Base-by-base conservation (phyloP, 768 basidiomycete species). In the Tubosaeta sp. region DNA sequence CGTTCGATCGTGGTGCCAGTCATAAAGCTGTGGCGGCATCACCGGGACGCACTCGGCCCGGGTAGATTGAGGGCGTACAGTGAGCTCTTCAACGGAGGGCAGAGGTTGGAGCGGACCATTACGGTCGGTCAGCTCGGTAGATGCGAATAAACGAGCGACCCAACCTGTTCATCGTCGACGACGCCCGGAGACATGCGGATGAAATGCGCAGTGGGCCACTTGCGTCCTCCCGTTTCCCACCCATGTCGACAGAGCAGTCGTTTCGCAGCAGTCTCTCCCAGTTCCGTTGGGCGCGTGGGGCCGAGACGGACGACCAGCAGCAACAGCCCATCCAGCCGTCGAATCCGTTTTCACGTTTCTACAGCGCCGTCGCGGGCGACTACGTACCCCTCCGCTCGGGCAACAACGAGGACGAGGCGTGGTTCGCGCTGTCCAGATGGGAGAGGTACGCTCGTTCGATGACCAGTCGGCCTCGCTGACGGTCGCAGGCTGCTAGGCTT, bases 391-490 rank as follows among this genome's bases (percentile, higher is more conserved):
- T 97, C 54, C 78, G 91, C 37, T 88, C 87, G 59, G 78, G 83
- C 41, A 86, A 87, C 29, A 93, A 92, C 68, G 95, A 99, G 67
- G 95, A 98, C 60, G 93, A 97, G 64, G 95, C 95, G 3, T 95
- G 88, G 79, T 91, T 97, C 70, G 87, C 89, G 39, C 72, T 95
- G 35, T 88, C 88, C 48, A 78, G 94, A 70, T 97, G 95, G 95
- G 95, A 97, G 67, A 79, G 95, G 88, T 87, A 19, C 35, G 51
- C 59, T 2, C n/a, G 8, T 17, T 7, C 13, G 17, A 1, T 16
- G 10, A 7, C n/a, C n/a, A 6, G 16, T 14, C 29, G 4, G 13
- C 2, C 41, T 3, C 14, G 11, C 25, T 45, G 29, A 35, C 25
- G 52, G 27, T n/a, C 10, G 11, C 12, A 95, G 93, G 59, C 74